Base-by-base conservation (phyloP, 2,329 filamentous ascomycete genomes). In the Mycosphaerella sp. region DNA sequence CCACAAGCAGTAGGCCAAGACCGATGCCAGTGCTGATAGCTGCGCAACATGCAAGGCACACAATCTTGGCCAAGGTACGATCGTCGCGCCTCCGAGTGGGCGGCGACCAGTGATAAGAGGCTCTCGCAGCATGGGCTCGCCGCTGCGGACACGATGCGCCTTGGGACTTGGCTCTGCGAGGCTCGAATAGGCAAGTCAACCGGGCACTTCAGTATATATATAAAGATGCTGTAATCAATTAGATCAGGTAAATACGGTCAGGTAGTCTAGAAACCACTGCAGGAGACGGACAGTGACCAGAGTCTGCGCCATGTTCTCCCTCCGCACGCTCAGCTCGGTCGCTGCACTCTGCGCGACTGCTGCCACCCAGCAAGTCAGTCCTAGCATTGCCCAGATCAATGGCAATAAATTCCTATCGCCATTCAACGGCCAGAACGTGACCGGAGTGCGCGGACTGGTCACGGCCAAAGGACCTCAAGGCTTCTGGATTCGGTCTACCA, bases 341-440 rank as follows among this genome's bases (percentile, higher is more conserved):
- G 50, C 44, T 32, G 36, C 45, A n/a, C 50, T 49, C 16, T 53
- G 47, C 12, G 42, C 30, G 34, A 46, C 49, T 14, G 48, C 42
- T 30, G 43, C 50, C 27, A 47, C 50, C 21, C 55, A 53, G 35
- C 55, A 56, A 25, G 44, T 53, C 47, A 51, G 49, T 36, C 54
- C 54, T 9, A 62, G 58, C 21, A 62, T 64, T 32, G 53, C 58
- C 7, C 43, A 82, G 61, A 85, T 87, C 74, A 87, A 85, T 59
- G 83, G 84, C 58, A 75, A 80, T 61, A 74, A 68, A 17, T 87
- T 79, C 67, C 66, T 85, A 42, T 87, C 84, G 13, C 76, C 81
- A 3, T 79, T 79, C 64, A 72, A 72, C 7, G 78, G 77, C 43
- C 69, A 81, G 63, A 69, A 68, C 6, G 78, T 86, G 44, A 75